Evolutionary conservation across 345 rosid genomes (phyloP).

Genomic region (Diplotaxis tenuifolia): DNA sequence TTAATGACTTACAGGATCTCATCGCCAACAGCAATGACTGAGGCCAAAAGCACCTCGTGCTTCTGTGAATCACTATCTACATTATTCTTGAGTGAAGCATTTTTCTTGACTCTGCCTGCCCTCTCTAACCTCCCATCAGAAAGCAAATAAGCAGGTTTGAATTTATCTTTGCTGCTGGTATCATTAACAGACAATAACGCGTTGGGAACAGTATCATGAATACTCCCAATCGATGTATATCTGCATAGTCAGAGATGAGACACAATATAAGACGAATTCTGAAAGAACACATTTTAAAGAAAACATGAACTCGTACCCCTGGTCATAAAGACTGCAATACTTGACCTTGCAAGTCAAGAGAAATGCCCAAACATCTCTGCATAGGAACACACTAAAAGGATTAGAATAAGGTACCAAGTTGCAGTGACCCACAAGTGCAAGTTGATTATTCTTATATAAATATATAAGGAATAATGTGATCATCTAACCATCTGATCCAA

Average conservation of each 20-base stretch:
- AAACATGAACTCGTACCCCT: conserved; percentile 58
- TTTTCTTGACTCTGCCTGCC: conserved; percentile 88
- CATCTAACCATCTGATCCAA: too few relatives aligned
- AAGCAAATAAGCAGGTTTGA: conserved; percentile 94
- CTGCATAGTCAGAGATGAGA: conserved; percentile 40
- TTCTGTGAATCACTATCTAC: conserved; percentile 42
- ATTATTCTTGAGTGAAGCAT: conserved; percentile 41
- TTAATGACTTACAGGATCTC: conserved; percentile 89
- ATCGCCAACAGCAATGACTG: conserved; percentile 85
- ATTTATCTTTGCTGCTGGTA: conserved; percentile 49
- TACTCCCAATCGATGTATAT: conserved; percentile 95
- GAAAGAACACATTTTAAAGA: background rate
- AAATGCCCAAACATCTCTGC: conserved; percentile 99
- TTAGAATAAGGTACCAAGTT: too few relatives aligned
- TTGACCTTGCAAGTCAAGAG: conserved; percentile 84
- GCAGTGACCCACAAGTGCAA: too few relatives aligned
- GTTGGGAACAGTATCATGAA: conserved; percentile 91
- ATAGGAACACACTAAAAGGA: conserved; percentile 20
- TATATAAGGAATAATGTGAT: too few relatives aligned
- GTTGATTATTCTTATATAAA: too few relatives aligned
- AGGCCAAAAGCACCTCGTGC: conserved; percentile 53
- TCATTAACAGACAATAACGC: conserved; percentile 55
- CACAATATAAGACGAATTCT: background rate
- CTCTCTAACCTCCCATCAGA: conserved; percentile 95
- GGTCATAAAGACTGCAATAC: conserved; percentile 95